A percentile compares a stretch with the other conserved stretches of the same genome.
Conservation (phyloP, 805 yeast genomes). For the Osmozyma mogii region DNA sequence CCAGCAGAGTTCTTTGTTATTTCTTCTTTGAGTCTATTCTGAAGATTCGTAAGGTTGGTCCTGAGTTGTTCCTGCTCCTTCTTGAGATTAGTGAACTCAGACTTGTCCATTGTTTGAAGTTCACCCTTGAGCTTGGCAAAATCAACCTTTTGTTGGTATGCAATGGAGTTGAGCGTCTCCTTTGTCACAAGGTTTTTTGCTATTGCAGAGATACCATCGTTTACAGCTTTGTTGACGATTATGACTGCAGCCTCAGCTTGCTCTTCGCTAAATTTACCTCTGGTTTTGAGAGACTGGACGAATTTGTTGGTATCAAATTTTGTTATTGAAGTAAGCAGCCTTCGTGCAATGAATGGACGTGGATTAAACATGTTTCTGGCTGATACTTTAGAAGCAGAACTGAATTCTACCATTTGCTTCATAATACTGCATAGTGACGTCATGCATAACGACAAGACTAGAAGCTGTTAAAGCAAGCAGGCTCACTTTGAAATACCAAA, state of each 20-base stretch:
- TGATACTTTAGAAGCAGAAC: no score
- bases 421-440: no score
- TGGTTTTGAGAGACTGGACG: constrained; percentile 54
- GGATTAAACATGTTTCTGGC: constrained; percentile 1
- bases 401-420: no score
- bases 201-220: constrained; percentile 71
- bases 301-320: constrained; percentile 73
- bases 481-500: no score
- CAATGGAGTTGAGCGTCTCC: constrained; percentile 72
- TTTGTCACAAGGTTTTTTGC: constrained; percentile 76
- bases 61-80: constrained; percentile 82
- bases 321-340: constrained; percentile 22
- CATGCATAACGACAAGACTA: no score
- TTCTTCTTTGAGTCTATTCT: constrained; percentile 82
- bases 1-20: constrained; percentile 85
- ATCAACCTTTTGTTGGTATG: constrained; percentile 94
- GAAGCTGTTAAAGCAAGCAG: no score
- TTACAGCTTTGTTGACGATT: constrained; percentile 65
- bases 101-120: constrained; percentile 75
- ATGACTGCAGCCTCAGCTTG: constrained; percentile 78
- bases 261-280: constrained; percentile 59
- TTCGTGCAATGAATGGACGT: constrained; percentile 1
- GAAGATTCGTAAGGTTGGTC: constrained; percentile 77
- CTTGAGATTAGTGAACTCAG: constrained; percentile 73
- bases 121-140: constrained; percentile 93